phyloP scores from a whole-genome alignment of 345 rosid genomes.

The Gossypium sturtianum region DNA sequence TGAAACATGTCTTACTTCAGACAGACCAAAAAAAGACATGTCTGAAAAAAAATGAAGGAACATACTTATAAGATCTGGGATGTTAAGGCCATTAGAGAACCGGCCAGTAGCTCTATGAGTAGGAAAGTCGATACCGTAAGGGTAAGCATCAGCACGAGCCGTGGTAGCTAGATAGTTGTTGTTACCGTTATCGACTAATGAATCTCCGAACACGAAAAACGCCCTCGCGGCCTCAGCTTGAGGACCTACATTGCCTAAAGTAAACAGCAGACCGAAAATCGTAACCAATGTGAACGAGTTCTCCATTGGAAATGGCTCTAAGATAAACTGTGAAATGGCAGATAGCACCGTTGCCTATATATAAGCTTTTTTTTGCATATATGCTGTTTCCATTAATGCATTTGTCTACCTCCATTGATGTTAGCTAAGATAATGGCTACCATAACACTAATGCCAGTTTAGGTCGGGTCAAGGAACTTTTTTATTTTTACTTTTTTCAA shows the following conservation, averaged over 20 bases:
- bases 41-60: not conserved
- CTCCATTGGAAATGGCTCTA: conserved; percentile 13
- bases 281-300: not conserved
- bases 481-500: not conserved
- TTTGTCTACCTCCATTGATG: conserved; percentile 15
- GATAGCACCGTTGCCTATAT: conserved; percentile 8
- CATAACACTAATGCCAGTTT: not conserved
- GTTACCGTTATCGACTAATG: conserved; percentile 87
- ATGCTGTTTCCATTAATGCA: conserved; percentile 24
- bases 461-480: not conserved
- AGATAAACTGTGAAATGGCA: conserved; percentile 12
- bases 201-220: conserved; percentile 70
- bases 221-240: conserved; percentile 53
- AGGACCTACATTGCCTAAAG: conserved; percentile 20
- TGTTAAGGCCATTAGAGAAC: conserved; percentile 85
- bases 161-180: conserved; percentile 73
- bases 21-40: not conserved
- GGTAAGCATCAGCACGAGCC: conserved; percentile 72
- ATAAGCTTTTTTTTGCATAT: not conserved
- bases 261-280: conserved; percentile 16
- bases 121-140: conserved; percentile 77
- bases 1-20: not conserved
- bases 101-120: conserved; percentile 69
- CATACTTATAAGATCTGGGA: conserved; percentile 74
- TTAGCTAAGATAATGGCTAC: conserved; percentile 13